These are phyloP conservation scores for Fraxinus velutina DNA, from an alignment of 305 asterid species.

Conservation along the genomic window DNA sequence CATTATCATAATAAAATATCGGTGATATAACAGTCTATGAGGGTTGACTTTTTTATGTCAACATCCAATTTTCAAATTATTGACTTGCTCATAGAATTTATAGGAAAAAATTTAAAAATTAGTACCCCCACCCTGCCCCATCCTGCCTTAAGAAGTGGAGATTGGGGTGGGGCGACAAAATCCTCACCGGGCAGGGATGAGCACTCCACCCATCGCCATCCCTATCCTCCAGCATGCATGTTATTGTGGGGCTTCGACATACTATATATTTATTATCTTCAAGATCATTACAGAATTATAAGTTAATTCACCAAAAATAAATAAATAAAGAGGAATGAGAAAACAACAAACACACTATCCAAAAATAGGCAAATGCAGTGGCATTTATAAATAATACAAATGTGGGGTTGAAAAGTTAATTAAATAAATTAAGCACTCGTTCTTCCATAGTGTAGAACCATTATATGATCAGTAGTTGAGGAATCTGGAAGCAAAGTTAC, in stretches of 20 bases:
- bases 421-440: constrained; percentile 1
- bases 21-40: background rate
- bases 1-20: too few relatives aligned
- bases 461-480: constrained; percentile 26
- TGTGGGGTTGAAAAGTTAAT: background rate
- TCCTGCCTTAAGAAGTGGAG: background rate
- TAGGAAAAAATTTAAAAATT: background rate
- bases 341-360: background rate
- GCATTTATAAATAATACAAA: background rate
- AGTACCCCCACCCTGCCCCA: background rate
- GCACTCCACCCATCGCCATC: background rate
- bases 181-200: background rate
- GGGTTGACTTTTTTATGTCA: background rate
- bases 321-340: background rate
- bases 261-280: background rate
- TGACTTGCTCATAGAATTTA: background rate
- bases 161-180: background rate
- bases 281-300: background rate
- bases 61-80: background rate
- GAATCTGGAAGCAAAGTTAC: constrained; percentile 29
- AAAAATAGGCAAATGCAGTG: background rate
- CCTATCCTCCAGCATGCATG: background rate
- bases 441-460: constrained; percentile 35
- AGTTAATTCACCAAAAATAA: background rate
- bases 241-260: background rate